Conservation (phyloP, 78 protist genomes). For the Pigoraptor vietnamica region DNA sequence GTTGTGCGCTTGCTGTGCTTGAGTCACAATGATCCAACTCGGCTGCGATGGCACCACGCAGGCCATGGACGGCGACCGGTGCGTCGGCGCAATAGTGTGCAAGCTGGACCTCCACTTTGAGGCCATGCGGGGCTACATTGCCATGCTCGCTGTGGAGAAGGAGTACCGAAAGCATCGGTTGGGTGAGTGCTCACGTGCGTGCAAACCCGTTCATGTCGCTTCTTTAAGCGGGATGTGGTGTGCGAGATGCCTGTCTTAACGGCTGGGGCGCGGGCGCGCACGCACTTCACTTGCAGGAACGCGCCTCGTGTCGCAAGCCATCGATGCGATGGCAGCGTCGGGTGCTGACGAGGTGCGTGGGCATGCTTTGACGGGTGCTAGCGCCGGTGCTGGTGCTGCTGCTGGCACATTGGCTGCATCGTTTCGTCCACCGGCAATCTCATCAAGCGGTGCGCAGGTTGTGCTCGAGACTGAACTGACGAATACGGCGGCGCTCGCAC, state of each 20-base stretch:
- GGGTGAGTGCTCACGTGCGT: slow-evolving; percentile 25
- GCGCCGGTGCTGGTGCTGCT: neutral
- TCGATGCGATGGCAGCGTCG: neutral
- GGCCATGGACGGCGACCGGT: neutral
- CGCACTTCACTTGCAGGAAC: neutral
- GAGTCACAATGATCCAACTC: too few species aligned
- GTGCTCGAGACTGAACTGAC: slow-evolving; percentile 76
- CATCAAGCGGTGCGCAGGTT: slow-evolving; percentile 48
- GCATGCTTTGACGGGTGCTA: neutral
- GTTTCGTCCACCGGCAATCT: too few species aligned
- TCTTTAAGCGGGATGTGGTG: too few species aligned
- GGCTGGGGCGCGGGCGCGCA: neutral
- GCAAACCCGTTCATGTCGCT: too few species aligned
- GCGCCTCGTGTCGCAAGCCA: neutral
- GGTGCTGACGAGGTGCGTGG: neutral
- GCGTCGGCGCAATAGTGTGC: slow-evolving; percentile 31
- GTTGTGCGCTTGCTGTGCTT: too few species aligned
- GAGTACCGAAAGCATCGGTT: slow-evolving; percentile 50
- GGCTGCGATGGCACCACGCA: neutral
- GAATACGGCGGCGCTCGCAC: slow-evolving; percentile 67
- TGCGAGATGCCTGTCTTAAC: neutral
- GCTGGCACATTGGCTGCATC: neutral
- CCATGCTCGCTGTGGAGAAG: slow-evolving; percentile 78
- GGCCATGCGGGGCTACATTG: slow-evolving; percentile 72
- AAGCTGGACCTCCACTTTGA: slow-evolving; percentile 15